phyloP scores from a whole-genome alignment of 768 basidiomycete genomes.

The Lyophyllum atratum region DNA sequence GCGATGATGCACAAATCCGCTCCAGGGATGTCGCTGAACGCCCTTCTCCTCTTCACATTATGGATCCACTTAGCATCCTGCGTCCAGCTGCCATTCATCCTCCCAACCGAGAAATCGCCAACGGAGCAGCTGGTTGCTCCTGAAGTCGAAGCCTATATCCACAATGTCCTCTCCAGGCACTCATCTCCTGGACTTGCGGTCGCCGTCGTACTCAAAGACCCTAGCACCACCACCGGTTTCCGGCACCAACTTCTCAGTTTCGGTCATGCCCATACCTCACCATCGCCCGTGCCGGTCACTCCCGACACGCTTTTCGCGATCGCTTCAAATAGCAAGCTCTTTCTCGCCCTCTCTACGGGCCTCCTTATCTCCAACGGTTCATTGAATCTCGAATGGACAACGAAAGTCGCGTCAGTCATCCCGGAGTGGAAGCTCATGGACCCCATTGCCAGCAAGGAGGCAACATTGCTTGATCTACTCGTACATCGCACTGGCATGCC shows the following conservation, averaged over 20 bases:
- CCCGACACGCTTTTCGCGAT: conserved; percentile 47
- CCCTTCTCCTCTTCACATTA: background rate
- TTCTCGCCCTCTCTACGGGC: conserved; percentile 41
- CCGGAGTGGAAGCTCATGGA: conserved; percentile 43
- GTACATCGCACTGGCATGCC: conserved; percentile 47
- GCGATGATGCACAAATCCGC: background rate
- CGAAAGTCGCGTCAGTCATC: conserved; percentile 36
- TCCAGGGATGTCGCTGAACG: background rate
- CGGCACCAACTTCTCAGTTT: conserved; percentile 39
- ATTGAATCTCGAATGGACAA: conserved; percentile 38
- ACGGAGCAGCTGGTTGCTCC: conserved; percentile 6
- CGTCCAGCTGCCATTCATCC: background rate
- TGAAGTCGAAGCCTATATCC: conserved; percentile 7
- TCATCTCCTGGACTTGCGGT: conserved; percentile 42
- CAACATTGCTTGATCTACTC: conserved; percentile 41
- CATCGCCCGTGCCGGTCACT: conserved; percentile 28
- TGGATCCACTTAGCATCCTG: background rate
- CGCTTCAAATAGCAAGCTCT: conserved; percentile 46
- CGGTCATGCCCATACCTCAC: conserved; percentile 33
- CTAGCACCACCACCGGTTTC: conserved; percentile 31
- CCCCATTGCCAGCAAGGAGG: conserved; percentile 32
- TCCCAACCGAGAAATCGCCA: background rate
- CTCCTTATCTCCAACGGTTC: conserved; percentile 40
- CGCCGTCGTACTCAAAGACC: conserved; percentile 39
- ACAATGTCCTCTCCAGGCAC: conserved; percentile 31